Conservation (phyloP, 352 stramenopile species). For the Globisporangium emineosum region DNA sequence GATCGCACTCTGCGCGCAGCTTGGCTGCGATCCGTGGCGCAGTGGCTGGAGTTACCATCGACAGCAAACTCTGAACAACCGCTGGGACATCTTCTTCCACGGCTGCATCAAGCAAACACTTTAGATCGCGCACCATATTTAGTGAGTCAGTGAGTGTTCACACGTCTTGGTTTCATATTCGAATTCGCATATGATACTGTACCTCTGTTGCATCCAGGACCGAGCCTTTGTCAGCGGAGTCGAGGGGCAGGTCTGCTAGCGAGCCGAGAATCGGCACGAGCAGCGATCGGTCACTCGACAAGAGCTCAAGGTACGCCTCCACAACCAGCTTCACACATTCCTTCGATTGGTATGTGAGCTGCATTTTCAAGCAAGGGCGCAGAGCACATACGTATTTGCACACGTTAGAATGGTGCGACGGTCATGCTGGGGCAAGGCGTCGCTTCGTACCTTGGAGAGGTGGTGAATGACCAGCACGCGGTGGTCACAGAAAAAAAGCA, state of each 20-base stretch:
- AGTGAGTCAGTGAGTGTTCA: background rate
- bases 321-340: constrained; percentile 78
- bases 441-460: constrained; percentile 50
- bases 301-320: constrained; percentile 67
- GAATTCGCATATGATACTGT: background rate
- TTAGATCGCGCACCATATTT: background rate
- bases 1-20: constrained; percentile 60
- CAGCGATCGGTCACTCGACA: constrained; percentile 69
- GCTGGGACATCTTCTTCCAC: constrained; percentile 77
- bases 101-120: constrained; percentile 69
- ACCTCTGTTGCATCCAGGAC: constrained; percentile 68
- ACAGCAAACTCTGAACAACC: constrained; percentile 72
- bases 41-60: constrained; percentile 57
- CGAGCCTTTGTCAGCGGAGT: constrained; percentile 53
- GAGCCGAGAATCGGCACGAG: constrained; percentile 79
- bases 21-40: constrained; percentile 44
- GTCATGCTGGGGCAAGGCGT: background rate
- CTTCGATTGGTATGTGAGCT: constrained; percentile 82
- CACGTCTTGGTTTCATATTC: background rate
- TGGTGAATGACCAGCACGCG: constrained; percentile 79
- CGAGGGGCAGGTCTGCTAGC: constrained; percentile 68
- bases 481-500: constrained; percentile 74
- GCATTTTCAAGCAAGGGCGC: background rate
- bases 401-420: background rate
- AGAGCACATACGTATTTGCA: background rate